Evolutionary conservation across 176 grass and related monocot genomes (phyloP), one percentile per base, ranked within the genome.

Genomic region (Phyllostachys edulis): DNA sequence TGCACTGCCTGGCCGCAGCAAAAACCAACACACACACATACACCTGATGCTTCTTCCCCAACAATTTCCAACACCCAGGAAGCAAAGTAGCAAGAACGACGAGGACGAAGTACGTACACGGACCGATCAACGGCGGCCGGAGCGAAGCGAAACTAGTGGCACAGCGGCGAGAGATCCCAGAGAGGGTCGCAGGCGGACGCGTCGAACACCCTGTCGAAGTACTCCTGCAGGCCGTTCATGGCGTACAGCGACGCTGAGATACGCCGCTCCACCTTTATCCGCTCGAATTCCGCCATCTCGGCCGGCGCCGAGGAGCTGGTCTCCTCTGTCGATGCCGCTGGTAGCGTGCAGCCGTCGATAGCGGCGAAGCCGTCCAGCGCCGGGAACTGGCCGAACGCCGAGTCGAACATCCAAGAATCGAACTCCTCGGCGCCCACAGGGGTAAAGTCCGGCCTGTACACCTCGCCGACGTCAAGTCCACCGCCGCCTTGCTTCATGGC

Each of bases 161-260:
- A 92, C n/a, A 92, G 61, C 40, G 88, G 80, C 21, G 85, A 69
- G 44, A 89, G 87, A 85, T 96, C 88, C 89, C 93, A 94, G 39
- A 89, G 44, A 34, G 88, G 23, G 38, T 94, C 93, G 55, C 67
- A 63, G 67, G 74, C 21, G n/a, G 88, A 86, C 68, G 88, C 82
- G 67, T 94, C 86, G 32, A 91, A 56, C 89, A 93, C 79, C 79
- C 60, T 82, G 52, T 95, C 91, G 55, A 92, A 95, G 86, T 92
- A 98, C 89, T 96, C 89, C 47, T 94, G 91, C 69, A 99, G 82
- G 56, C 90, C 88, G 74, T 92, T 92, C 64, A 92, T 92, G 79
- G 88, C 83, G 85, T 92, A 90, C 50, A 95, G 90, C 8, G 88
- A 94, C 36, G 90, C 90, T 74, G 92, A 94, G 85, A 92, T 88